Conservation (phyloP, 2,329 filamentous ascomycete species). For the Exophiala sideris region DNA sequence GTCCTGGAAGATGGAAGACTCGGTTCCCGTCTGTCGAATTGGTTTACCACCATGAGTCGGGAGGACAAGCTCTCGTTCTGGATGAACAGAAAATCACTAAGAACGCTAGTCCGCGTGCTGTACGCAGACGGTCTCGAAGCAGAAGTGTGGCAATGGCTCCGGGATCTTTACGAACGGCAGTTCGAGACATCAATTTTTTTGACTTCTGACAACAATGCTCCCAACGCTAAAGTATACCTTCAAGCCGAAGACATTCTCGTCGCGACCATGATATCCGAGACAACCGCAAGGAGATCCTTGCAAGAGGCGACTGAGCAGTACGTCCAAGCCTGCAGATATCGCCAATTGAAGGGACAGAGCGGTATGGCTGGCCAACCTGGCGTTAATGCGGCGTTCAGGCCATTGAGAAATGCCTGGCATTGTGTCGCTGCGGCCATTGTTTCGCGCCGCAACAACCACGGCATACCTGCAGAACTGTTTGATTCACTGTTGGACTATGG, state of each 20-base stretch:
- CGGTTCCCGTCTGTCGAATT: slow-evolving; percentile 18
- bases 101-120: slow-evolving; percentile 12
- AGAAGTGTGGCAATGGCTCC: slow-evolving; percentile 29
- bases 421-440: slow-evolving; percentile 30
- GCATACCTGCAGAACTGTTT: slow-evolving; percentile 33
- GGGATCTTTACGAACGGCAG: slow-evolving; percentile 19
- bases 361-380: slow-evolving; percentile 19
- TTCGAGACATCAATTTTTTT: slow-evolving; percentile 10
- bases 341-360: slow-evolving; percentile 25
- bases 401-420: slow-evolving; percentile 17
- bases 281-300: slow-evolving; percentile 14
- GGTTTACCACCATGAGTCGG: slow-evolving; percentile 20
- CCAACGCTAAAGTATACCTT: slow-evolving; percentile 10
- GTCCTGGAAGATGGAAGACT: slow-evolving; percentile 9
- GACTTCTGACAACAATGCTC: not conserved
- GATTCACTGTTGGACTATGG: slow-evolving; percentile 25
- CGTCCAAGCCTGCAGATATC: slow-evolving; percentile 23
- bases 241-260: slow-evolving; percentile 24
- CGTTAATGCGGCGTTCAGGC: not conserved
- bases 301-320: slow-evolving; percentile 25
- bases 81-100: slow-evolving; percentile 9
- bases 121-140: slow-evolving; percentile 25
- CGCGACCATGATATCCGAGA: slow-evolving; percentile 23
- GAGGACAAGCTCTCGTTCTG: slow-evolving; percentile 20
- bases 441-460: slow-evolving; percentile 24